Conservation (phyloP, 2,329 filamentous ascomycete genomes). For the Corinectria fuckeliana region DNA sequence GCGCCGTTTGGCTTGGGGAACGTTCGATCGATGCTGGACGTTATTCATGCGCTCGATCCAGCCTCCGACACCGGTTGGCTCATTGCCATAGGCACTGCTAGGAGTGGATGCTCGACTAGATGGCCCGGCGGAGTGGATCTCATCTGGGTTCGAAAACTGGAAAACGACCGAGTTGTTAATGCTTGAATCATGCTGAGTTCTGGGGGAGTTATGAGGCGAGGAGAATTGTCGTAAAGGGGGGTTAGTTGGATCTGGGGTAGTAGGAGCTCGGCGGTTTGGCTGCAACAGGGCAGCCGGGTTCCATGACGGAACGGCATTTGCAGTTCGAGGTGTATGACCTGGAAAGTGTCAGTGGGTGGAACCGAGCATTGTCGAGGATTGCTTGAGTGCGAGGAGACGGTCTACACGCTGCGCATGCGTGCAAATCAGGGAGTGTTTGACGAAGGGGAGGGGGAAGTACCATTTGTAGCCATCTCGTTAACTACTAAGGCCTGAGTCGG, state of each 20-base stretch:
- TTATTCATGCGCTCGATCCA: constrained; percentile 81
- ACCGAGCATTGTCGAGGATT: neutral
- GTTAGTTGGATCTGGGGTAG: constrained; percentile 37
- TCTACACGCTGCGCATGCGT: neutral
- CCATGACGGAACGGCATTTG: constrained; percentile 45
- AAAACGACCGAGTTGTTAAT: constrained; percentile 48
- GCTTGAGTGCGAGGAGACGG: neutral
- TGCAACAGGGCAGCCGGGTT: constrained; percentile 51
- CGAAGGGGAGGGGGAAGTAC: constrained; percentile 27
- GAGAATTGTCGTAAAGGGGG: constrained; percentile 35
- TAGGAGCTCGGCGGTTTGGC: constrained; percentile 43
- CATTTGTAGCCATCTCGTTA: constrained; percentile 44
- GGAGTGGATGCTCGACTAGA: constrained; percentile 45
- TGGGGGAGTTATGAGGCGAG: constrained; percentile 26
- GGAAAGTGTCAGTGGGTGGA: constrained; percentile 14
- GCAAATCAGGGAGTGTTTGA: neutral
- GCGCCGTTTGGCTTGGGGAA: constrained; percentile 69
- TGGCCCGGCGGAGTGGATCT: constrained; percentile 42
- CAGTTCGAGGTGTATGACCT: constrained; percentile 40
- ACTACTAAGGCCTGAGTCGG: constrained; percentile 22
- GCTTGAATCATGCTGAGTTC: constrained; percentile 33
- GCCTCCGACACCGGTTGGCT: constrained; percentile 54
- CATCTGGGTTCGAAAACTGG: constrained; percentile 49
- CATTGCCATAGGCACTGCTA: constrained; percentile 31
- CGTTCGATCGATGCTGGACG: constrained; percentile 68